Evolutionary conservation across 306 rosid species (phyloP).

Genomic region (Canavalia ensiformis): DNA sequence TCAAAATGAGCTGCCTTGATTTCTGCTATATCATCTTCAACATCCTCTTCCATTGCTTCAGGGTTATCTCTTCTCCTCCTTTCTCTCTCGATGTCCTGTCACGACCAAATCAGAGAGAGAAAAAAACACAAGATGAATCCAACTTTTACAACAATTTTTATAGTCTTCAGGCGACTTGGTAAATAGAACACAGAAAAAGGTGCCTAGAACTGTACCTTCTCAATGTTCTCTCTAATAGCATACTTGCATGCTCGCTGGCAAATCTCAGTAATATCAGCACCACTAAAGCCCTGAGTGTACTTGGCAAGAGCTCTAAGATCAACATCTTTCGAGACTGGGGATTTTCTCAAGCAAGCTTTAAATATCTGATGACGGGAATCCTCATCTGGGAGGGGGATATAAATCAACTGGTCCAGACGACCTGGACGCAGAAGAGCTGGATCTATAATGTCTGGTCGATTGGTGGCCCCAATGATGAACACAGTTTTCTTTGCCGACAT

Average conservation of each 20-base stretch:
- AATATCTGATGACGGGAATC: conserved; percentile 89
- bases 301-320: conserved; percentile 94
- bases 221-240: conserved; percentile 97
- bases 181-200: conserved; percentile 30
- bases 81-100: conserved; percentile 92
- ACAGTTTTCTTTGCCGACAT: conserved; percentile 98
- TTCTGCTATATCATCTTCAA: conserved; percentile 88
- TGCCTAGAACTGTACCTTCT: conserved; percentile 68
- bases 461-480: conserved; percentile 96
- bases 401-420: conserved; percentile 95
- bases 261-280: conserved; percentile 97
- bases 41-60: conserved; percentile 96
- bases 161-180: background rate
- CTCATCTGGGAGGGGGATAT: conserved; percentile 98
- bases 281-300: conserved; percentile 98
- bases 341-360: conserved; percentile 93
- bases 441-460: conserved; percentile 96
- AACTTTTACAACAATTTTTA: background rate
- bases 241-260: conserved; percentile 98
- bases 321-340: conserved; percentile 89
- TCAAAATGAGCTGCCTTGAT: conserved; percentile 96
- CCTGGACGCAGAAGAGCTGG: conserved; percentile 99
- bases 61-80: conserved; percentile 88
- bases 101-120: background rate
- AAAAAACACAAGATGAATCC: background rate